Evolutionary conservation across 2,329 filamentous ascomycete genomes (phyloP).

Genomic region (Zasmidium cellare): DNA sequence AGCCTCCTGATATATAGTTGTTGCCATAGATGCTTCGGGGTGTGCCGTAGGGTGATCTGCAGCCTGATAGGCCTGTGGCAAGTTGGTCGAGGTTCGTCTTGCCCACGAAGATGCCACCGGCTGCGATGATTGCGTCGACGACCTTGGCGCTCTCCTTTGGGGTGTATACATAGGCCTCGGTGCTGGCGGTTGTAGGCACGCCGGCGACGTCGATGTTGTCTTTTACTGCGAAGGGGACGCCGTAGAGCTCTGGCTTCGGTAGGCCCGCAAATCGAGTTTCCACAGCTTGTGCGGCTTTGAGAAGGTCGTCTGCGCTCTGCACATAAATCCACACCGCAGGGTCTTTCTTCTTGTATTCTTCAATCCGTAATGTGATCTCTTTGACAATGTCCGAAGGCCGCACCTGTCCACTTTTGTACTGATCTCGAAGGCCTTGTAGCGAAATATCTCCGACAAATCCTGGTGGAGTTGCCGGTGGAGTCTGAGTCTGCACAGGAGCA

Average conservation of each 20-base stretch:
- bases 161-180: conserved; percentile 51
- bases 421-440: conserved; percentile 44
- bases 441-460: conserved; percentile 45
- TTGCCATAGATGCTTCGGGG: conserved; percentile 54
- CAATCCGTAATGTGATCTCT: conserved; percentile 48
- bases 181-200: conserved; percentile 54
- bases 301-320: conserved; percentile 39
- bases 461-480: conserved; percentile 39
- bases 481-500: conserved; percentile 36
- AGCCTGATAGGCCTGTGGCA: conserved; percentile 61
- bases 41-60: conserved; percentile 58
- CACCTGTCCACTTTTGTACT: conserved; percentile 47
- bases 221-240: conserved; percentile 59
- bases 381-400: conserved; percentile 46
- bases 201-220: conserved; percentile 57
- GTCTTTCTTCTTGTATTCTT: conserved; percentile 49
- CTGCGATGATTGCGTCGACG: conserved; percentile 50
- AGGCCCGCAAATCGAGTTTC: conserved; percentile 41
- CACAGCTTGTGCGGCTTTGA: conserved; percentile 45
- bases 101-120: conserved; percentile 59
- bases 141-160: conserved; percentile 52
- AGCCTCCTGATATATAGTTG: conserved; percentile 57
- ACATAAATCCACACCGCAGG: conserved; percentile 55
- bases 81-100: conserved; percentile 65
- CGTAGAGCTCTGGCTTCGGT: conserved; percentile 53